A percentile compares a stretch with the other conserved stretches of the same genome.
Evolutionary conservation across 352 stramenopile species (phyloP).

Genomic region (Stramenopiles sp.): DNA sequence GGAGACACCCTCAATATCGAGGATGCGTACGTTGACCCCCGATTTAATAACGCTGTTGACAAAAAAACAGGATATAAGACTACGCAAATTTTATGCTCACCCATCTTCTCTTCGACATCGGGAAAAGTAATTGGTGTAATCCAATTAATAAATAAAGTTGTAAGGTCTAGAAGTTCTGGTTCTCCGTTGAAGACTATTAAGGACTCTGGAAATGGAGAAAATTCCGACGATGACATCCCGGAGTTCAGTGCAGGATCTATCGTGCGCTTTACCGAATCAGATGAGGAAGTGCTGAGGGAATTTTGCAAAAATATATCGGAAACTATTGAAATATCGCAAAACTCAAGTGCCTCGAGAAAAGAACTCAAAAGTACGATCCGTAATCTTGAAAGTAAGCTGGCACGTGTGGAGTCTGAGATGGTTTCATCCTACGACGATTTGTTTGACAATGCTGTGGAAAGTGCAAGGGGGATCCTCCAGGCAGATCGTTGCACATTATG

Average conservation of each 20-base stretch:
- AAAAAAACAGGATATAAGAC: constrained; percentile 69
- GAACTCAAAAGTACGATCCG: background rate
- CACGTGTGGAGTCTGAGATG: background rate
- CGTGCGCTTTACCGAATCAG: background rate
- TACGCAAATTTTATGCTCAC: constrained; percentile 63
- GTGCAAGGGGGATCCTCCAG: constrained; percentile 44
- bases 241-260: background rate
- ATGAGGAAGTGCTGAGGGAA: background rate
- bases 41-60: constrained; percentile 73
- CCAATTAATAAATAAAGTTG: constrained; percentile 47
- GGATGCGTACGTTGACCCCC: constrained; percentile 67
- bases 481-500: constrained; percentile 67
- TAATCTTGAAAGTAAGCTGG: background rate
- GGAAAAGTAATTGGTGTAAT: constrained; percentile 55
- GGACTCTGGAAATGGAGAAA: background rate
- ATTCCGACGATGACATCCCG: background rate
- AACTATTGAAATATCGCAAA: background rate
- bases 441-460: background rate
- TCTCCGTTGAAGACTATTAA: background rate
- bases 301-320: background rate
- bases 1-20: constrained; percentile 60
- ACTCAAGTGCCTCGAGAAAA: background rate
- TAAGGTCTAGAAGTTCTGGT: background rate
- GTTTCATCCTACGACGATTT: background rate
- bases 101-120: constrained; percentile 40